phyloP scores from a whole-genome alignment of 768 basidiomycete species.

The Neoboletus brunneissimus region DNA sequence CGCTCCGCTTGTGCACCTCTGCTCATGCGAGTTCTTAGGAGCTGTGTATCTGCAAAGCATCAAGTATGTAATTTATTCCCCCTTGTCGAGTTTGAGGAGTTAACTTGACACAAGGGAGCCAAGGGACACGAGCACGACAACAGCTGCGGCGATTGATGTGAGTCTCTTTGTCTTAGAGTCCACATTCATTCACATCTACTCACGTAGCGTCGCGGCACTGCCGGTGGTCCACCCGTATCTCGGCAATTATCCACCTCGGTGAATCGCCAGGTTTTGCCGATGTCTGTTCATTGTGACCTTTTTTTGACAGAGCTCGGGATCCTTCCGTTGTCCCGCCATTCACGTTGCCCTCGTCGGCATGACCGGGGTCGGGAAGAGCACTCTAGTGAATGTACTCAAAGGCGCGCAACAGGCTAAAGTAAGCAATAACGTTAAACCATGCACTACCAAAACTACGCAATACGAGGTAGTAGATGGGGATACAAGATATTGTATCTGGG shows the following conservation, averaged over 20 bases:
- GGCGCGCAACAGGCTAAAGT: slow-evolving; percentile 11
- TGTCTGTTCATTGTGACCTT: background rate
- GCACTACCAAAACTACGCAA: slow-evolving; percentile 4
- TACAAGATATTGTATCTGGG: slow-evolving; percentile 18
- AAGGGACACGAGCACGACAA: background rate
- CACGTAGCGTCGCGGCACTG: background rate
- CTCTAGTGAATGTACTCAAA: slow-evolving; percentile 24
- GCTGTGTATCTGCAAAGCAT: background rate
- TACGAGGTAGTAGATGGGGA: slow-evolving; percentile 9
- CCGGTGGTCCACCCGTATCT: background rate
- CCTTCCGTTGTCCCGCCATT: background rate
- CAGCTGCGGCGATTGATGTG: background rate
- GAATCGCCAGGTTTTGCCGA: background rate
- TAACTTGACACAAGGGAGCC: background rate
- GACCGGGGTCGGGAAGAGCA: slow-evolving; percentile 30
- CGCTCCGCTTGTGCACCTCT: background rate
- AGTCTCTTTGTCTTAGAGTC: background rate
- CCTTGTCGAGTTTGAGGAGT: background rate
- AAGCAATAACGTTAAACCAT: slow-evolving; percentile 17
- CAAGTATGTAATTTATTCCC: background rate
- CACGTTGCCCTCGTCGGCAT: slow-evolving; percentile 23
- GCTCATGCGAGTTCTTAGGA: background rate
- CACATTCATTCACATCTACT: background rate
- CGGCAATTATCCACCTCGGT: background rate
- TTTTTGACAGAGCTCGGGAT: background rate